Percentiles rank a stretch among this genome's conserved stretches.
These are phyloP conservation scores for Gossypium mustelinum DNA, from an alignment of 345 rosid species.

Conservation along the genomic window DNA sequence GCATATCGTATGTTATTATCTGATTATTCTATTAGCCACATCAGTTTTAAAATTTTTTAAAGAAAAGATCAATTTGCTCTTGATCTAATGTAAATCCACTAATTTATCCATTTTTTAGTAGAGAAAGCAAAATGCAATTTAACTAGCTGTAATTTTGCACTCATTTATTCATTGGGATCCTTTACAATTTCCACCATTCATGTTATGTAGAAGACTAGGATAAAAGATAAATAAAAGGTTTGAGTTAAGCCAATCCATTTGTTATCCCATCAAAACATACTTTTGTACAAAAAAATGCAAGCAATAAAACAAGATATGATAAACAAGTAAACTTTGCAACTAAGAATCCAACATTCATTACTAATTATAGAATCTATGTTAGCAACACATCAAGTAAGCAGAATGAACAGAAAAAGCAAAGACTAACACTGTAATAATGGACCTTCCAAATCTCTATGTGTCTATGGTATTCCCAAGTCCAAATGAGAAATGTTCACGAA, in stretches of 20 bases:
- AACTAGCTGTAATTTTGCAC: too few relatives aligned
- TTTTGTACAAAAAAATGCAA: not conserved
- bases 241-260: not conserved
- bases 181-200: conserved; percentile 1
- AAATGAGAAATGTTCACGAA: conserved; percentile 76
- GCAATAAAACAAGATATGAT: not conserved
- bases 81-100: too few relatives aligned
- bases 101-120: too few relatives aligned
- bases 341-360: conserved; percentile 8
- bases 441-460: conserved; percentile 30
- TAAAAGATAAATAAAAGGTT: not conserved
- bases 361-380: not conserved
- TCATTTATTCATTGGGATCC: not conserved
- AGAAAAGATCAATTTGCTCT: too few relatives aligned
- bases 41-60: too few relatives aligned
- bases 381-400: not conserved
- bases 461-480: conserved; percentile 64
- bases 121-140: too few relatives aligned
- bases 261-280: not conserved
- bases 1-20: too few relatives aligned
- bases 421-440: not conserved
- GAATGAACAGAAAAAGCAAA: conserved; percentile 1
- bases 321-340: not conserved
- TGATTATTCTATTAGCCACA: too few relatives aligned
- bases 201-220: not conserved